Conservation (phyloP, 2,329 filamentous ascomycete genomes). For the Chrysoporthe cubensis region DNA sequence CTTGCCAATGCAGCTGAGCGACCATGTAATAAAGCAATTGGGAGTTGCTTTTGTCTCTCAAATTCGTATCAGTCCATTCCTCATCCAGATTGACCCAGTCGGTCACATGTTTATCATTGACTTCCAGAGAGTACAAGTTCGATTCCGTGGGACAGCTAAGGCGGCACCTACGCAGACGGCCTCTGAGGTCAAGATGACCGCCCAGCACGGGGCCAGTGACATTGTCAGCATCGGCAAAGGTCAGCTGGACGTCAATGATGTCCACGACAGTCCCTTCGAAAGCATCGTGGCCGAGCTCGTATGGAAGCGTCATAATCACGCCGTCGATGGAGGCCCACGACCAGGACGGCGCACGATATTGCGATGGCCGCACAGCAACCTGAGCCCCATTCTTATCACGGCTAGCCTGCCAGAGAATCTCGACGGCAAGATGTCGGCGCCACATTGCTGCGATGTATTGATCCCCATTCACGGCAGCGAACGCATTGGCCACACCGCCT, state of each 20-base stretch:
- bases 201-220: not conserved
- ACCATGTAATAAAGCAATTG: not conserved
- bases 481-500: slow-evolving; percentile 2
- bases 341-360: slow-evolving; percentile 5
- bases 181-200: not conserved
- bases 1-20: not conserved
- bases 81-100: not conserved
- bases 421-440: not conserved
- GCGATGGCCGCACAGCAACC: not conserved
- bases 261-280: not conserved
- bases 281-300: not conserved
- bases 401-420: not conserved
- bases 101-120: not conserved
- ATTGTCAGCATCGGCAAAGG: not conserved
- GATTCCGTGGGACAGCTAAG: not conserved
- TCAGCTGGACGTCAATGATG: not conserved
- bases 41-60: not conserved
- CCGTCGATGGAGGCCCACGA: slow-evolving; percentile 5
- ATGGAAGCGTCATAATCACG: not conserved
- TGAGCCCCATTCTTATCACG: not conserved
- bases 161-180: not conserved
- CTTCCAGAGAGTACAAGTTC: not conserved
- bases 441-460: not conserved
- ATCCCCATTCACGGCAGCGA: not conserved
- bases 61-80: not conserved